Conservation (phyloP, 192 early-diverging fungal genomes). For the Rhizophagus prolifer region DNA sequence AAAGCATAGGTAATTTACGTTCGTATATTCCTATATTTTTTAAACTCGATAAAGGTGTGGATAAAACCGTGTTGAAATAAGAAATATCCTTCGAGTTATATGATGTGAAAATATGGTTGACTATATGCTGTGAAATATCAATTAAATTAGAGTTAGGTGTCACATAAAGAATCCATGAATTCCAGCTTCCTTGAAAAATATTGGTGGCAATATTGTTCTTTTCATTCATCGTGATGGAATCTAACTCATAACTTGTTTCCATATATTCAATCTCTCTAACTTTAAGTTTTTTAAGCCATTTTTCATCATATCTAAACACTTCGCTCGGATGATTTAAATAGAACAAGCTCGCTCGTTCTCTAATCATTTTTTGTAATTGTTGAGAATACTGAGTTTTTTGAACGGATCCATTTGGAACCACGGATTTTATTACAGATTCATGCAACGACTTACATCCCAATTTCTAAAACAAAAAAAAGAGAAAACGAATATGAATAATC, state of each 20-base stretch:
- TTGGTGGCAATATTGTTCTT: background rate
- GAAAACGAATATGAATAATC: background rate
- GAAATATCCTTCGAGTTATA: background rate
- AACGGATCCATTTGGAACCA: conserved; percentile 48
- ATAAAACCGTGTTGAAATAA: background rate
- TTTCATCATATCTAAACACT: conserved; percentile 50
- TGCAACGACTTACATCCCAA: conserved; percentile 70
- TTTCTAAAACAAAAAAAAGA: background rate
- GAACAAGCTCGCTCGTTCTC: conserved; percentile 75
- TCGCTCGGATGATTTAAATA: conserved; percentile 58
- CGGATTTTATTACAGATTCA: conserved; percentile 56
- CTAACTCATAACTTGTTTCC: conserved; percentile 51
- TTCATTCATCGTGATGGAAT: conserved; percentile 32
- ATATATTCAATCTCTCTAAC: conserved; percentile 71
- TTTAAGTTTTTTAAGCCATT: conserved; percentile 59
- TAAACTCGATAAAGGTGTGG: background rate
- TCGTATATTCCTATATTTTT: background rate
- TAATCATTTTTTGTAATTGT: conserved; percentile 62
- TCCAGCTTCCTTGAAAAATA: background rate
- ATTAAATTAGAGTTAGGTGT: background rate
- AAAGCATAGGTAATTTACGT: background rate
- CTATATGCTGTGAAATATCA: background rate
- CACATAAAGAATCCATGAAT: conserved; percentile 6
- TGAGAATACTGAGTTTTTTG: conserved; percentile 46
- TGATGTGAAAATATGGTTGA: background rate